A percentile compares a stretch with the other conserved stretches of the same genome.
Evolutionary conservation across 2,329 filamentous ascomycete species (phyloP).

Genomic region (Fusarium denticulatum): DNA sequence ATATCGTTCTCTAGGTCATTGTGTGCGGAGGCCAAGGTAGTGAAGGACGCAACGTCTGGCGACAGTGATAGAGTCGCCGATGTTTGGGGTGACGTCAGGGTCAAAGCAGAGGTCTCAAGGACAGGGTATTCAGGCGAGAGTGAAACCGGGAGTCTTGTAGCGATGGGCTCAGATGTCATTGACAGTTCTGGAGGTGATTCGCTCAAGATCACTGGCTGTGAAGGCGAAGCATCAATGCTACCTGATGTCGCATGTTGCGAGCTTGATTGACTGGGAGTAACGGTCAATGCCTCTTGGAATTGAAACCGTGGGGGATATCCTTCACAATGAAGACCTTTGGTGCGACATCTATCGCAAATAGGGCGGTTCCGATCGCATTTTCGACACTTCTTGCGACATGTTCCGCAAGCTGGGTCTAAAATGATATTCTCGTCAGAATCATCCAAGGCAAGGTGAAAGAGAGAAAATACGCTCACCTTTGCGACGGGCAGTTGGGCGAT

Average conservation of each 20-base stretch:
- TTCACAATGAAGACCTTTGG: conserved; percentile 45
- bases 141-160: neutral
- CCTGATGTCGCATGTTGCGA: neutral
- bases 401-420: conserved; percentile 45
- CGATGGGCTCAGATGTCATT: fast-evolving
- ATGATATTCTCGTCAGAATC: too few species aligned
- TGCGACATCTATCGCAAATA: conserved; percentile 42
- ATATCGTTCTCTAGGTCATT: conserved; percentile 13
- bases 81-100: neutral
- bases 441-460: fast-evolving
- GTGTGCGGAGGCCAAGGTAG: neutral
- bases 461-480: conserved; percentile 14
- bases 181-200: neutral
- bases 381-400: conserved; percentile 47
- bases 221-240: neutral
- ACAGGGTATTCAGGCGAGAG: neutral
- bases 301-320: conserved; percentile 45
- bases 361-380: conserved; percentile 46
- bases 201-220: neutral
- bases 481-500: conserved; percentile 30
- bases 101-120: neutral
- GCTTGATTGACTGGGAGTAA: fast-evolving
- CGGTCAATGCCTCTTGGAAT: conserved; percentile 36
- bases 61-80: neutral
- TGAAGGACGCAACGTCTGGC: neutral